Evolutionary conservation across 208 protist species (phyloP).

Genomic region (Crithidia sp.): DNA sequence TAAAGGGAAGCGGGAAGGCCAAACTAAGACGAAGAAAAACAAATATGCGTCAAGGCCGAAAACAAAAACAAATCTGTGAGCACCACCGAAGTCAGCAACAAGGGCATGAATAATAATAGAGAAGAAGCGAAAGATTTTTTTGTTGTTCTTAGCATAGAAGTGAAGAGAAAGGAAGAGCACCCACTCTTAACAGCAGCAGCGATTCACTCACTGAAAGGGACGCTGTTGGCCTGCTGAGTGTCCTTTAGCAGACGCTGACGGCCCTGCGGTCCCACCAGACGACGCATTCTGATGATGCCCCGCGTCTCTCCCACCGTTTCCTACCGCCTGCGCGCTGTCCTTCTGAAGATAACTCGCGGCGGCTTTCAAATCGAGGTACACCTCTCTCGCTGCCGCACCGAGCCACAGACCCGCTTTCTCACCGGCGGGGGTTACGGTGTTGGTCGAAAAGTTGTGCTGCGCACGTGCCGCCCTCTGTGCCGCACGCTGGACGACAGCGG

Average conservation of each 20-base stretch:
- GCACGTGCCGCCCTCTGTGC: constrained; percentile 56
- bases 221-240: neutral
- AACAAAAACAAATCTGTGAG: neutral
- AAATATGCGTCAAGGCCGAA: neutral
- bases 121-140: neutral
- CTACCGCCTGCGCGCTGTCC: neutral
- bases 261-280: neutral
- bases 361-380: constrained; percentile 49
- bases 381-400: constrained; percentile 54
- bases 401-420: constrained; percentile 63
- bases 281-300: neutral
- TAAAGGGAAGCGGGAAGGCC: too few species aligned
- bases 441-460: constrained; percentile 32
- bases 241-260: neutral
- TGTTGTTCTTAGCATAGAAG: too few species aligned
- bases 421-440: constrained; percentile 6
- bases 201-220: neutral
- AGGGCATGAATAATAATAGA: neutral
- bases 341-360: constrained; percentile 10
- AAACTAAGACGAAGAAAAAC: neutral
- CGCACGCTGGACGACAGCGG: constrained; percentile 43
- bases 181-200: too few species aligned
- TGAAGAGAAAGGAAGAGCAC: too few species aligned
- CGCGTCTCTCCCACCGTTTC: neutral
- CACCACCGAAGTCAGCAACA: neutral